A percentile compares a stretch with the other conserved stretches of the same genome.
phyloP scores from a whole-genome alignment of 805 yeast genomes.

The Metschnikowia noctiluminum region DNA sequence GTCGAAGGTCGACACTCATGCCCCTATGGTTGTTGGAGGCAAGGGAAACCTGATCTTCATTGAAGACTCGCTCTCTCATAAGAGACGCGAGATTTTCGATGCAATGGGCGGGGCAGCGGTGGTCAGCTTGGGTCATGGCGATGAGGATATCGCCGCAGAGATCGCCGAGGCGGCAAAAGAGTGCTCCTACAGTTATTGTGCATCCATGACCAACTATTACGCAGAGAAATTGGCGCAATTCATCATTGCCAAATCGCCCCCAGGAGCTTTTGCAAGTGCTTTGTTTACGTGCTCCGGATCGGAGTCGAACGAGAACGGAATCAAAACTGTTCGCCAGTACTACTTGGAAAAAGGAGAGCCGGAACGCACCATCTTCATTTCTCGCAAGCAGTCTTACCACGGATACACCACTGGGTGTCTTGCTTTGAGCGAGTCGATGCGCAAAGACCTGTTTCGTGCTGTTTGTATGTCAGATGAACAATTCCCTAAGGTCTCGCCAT shows the following conservation, averaged over 20 bases:
- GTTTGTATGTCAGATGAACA: constrained; percentile 12
- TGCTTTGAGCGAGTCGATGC: constrained; percentile 12
- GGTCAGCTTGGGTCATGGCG: constrained; percentile 17
- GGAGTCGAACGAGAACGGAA: constrained; percentile 19
- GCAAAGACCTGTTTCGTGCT: constrained; percentile 10
- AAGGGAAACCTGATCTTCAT: constrained; percentile 14
- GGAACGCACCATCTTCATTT: constrained; percentile 12
- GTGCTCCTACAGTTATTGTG: constrained; percentile 14
- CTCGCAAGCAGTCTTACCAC: constrained; percentile 17
- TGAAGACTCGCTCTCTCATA: constrained; percentile 14
- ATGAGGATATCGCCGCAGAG: constrained; percentile 13
- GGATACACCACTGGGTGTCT: constrained; percentile 18
- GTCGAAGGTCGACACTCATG: constrained; percentile 13
- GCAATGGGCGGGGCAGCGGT: constrained; percentile 20
- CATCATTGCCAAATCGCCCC: constrained; percentile 15
- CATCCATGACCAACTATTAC: constrained; percentile 14
- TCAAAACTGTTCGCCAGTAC: constrained; percentile 18
- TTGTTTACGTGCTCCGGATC: constrained; percentile 19
- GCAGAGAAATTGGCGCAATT: constrained; percentile 17
- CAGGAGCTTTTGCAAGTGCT: constrained; percentile 15
- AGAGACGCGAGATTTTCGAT: constrained; percentile 14
- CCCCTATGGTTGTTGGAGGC: constrained; percentile 18
- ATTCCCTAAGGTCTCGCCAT: constrained; percentile 15
- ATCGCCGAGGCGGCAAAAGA: constrained; percentile 15
- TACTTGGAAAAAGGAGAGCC: constrained; percentile 18